Conservation (phyloP, 441 rosid species). For the Dalechampia spathulata region DNA sequence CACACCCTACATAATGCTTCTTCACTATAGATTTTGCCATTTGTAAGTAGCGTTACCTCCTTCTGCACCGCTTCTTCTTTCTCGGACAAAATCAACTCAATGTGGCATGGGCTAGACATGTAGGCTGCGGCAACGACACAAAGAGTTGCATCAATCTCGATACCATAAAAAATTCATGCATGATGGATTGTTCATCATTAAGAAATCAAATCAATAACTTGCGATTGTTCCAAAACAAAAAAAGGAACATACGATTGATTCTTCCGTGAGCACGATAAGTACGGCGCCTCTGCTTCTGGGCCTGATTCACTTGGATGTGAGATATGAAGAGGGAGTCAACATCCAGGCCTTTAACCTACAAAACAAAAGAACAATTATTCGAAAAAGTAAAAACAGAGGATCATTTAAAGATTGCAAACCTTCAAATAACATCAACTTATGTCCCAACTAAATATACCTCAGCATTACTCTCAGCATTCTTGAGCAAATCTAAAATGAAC, state of each 20-base stretch:
- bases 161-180: too few species aligned
- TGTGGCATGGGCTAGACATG: slow-evolving; percentile 92
- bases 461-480: slow-evolving; percentile 95
- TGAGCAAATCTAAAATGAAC: slow-evolving; percentile 79
- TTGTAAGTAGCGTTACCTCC: slow-evolving; percentile 44
- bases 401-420: neutral
- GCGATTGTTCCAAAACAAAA: too few species aligned
- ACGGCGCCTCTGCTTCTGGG: slow-evolving; percentile 84
- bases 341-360: slow-evolving; percentile 88
- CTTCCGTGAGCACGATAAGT: slow-evolving; percentile 95
- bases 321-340: slow-evolving; percentile 73
- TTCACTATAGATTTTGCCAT: too few species aligned
- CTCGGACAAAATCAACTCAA: slow-evolving; percentile 73
- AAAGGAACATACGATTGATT: slow-evolving; percentile 64
- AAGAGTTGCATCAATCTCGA: neutral
- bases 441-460: too few species aligned
- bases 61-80: slow-evolving; percentile 90
- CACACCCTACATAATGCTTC: too few species aligned
- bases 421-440: neutral
- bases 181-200: too few species aligned
- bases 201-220: neutral
- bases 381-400: neutral
- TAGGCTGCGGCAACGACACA: slow-evolving; percentile 50
- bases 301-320: slow-evolving; percentile 93
- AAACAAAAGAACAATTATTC: neutral